Conservation (phyloP, 2,329 filamentous ascomycete genomes). For the Trichoderma sp. region DNA sequence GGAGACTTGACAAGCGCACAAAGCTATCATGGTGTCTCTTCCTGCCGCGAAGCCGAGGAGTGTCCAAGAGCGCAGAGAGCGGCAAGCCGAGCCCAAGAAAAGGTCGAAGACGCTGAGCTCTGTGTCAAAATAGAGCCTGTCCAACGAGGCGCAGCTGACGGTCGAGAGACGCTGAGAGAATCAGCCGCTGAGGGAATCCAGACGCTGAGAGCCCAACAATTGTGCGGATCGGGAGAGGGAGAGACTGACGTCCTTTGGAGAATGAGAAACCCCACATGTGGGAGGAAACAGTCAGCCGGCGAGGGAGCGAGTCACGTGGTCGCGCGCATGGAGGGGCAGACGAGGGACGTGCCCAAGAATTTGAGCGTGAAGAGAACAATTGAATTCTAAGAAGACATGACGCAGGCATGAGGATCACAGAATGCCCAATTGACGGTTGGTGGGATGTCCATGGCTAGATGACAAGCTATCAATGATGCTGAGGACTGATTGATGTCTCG, state of each 20-base stretch:
- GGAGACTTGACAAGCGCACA: conserved; percentile 40
- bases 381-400: not conserved
- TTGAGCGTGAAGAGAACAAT: not conserved
- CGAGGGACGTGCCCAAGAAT: not conserved
- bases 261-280: conserved; percentile 24
- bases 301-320: conserved; percentile 24
- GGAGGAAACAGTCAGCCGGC: conserved; percentile 23
- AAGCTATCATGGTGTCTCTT: conserved; percentile 49
- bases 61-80: conserved; percentile 33
- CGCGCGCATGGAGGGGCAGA: conserved; percentile 3
- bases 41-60: conserved; percentile 33
- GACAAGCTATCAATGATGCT: too few species aligned
- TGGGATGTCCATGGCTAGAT: too few species aligned
- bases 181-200: conserved; percentile 24
- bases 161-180: not conserved
- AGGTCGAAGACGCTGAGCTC: not conserved
- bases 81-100: conserved; percentile 28
- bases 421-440: not conserved
- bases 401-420: not conserved
- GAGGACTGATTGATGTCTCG: too few species aligned
- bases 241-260: conserved; percentile 29
- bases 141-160: conserved; percentile 17
- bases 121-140: conserved; percentile 7
- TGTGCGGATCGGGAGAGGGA: conserved; percentile 22
- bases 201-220: conserved; percentile 23